Evolutionary conservation across 305 asterid genomes (phyloP), one percentile per base, ranked within the genome.

Genomic region (Fraxinus latifolia): DNA sequence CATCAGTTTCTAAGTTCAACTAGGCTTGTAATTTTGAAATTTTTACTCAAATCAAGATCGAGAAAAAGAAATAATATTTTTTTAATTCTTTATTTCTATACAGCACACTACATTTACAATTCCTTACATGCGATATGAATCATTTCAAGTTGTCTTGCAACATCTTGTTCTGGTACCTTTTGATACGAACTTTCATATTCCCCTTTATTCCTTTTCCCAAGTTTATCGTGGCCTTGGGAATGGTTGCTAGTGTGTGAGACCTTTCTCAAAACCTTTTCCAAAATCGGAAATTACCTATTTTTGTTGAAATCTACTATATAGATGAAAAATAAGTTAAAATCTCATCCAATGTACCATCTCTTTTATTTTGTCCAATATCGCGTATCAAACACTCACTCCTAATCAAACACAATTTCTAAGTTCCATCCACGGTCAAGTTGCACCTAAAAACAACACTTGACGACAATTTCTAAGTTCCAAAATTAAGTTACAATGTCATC

Each of bases 201-300:
- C 68, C 15, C 79, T 86, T 75, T 81, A 76, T 81, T 73, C 78
- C 44, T 79, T 71, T 81, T 82, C 72, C 81, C 84, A 37, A 53
- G 79, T 82, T 74, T 82, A 74, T 72, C 77, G 67, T 70, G 79
- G 71, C 77, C 72, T 23, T 21, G 44, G 50, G 67, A 75, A 17
- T 76, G 47, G 70, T 76, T 81, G 75, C 72, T 53, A 53, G 8
- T 53, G 9, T 12, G 17, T 14, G 17, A 4, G 9, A 4, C 62
- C 62, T 15, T 7, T 7, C 42, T 7, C 42, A 36, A 36, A 36
- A 37, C 12, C 12, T 37, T n/a, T 11, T 5, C 65, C 65, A 53
- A 14, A 14, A 53, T 11, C 0, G n/a, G 55, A 44, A 42, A 44
- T 37, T 44, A 44, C 55, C 55, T 2, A 2, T 37, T 39, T 39